phyloP scores from a whole-genome alignment of 495 filamentous ascomycete genomes.

The Penicillium riverlandense region DNA sequence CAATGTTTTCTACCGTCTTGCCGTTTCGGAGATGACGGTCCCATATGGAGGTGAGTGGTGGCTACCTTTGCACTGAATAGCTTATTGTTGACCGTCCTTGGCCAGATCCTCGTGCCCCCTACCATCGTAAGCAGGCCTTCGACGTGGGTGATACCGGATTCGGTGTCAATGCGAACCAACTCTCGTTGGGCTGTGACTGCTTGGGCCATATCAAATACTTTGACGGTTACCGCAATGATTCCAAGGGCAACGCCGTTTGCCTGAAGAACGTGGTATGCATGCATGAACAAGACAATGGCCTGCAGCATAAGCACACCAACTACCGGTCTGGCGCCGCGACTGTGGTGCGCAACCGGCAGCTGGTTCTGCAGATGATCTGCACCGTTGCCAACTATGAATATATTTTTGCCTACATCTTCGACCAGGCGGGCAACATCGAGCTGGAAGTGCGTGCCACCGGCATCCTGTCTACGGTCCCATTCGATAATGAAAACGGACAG shows the following conservation, averaged over 20 bases:
- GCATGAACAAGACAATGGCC: slow-evolving; percentile 62
- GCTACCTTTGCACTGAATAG: not conserved
- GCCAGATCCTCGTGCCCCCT: slow-evolving; percentile 57
- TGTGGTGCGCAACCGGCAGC: slow-evolving; percentile 51
- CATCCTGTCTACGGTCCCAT: slow-evolving; percentile 75
- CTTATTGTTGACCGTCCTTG: slow-evolving; percentile 14
- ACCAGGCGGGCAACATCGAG: slow-evolving; percentile 71
- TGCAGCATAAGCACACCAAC: slow-evolving; percentile 63
- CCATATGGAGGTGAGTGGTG: slow-evolving; percentile 37
- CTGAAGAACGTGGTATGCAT: slow-evolving; percentile 55
- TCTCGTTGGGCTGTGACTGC: slow-evolving; percentile 61
- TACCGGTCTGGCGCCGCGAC: slow-evolving; percentile 55
- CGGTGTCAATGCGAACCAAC: slow-evolving; percentile 59
- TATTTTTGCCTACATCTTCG: slow-evolving; percentile 78
- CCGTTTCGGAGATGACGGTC: slow-evolving; percentile 70
- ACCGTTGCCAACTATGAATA: slow-evolving; percentile 82
- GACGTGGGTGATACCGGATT: slow-evolving; percentile 64
- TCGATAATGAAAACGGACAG: slow-evolving; percentile 50
- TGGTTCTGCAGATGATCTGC: slow-evolving; percentile 68
- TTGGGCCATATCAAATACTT: slow-evolving; percentile 63
- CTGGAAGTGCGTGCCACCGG: slow-evolving; percentile 84
- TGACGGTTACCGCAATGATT: slow-evolving; percentile 49
- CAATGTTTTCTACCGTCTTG: slow-evolving; percentile 61
- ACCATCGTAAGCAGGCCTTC: slow-evolving; percentile 62
- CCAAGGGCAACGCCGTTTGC: slow-evolving; percentile 46